A percentile compares a stretch with the other conserved stretches of the same genome.
phyloP scores from a whole-genome alignment of 1,284 basidiomycete genomes.

The Melampsora larici-populina region DNA sequence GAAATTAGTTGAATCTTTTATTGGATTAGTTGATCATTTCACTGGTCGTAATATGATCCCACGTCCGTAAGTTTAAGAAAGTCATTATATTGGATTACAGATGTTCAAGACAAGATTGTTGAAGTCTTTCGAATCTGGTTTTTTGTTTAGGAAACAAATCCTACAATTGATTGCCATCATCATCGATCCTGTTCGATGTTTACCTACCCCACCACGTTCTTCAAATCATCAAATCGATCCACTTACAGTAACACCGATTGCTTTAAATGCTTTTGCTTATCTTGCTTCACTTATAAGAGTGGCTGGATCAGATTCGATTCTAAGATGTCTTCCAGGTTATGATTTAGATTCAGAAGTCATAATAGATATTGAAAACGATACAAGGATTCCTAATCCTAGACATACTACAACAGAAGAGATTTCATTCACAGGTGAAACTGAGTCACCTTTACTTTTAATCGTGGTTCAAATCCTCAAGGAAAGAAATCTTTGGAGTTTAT shows the following conservation, averaged over 20 bases:
- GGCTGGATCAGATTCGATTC: constrained; percentile 7
- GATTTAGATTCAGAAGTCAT: constrained; percentile 6
- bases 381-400: neutral
- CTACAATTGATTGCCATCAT: constrained; percentile 24
- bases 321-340: constrained; percentile 26
- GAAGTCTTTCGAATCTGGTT: neutral
- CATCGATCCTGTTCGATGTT: neutral
- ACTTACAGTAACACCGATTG: neutral
- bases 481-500: constrained; percentile 11
- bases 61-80: neutral
- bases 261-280: constrained; percentile 14
- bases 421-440: neutral
- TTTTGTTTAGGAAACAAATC: constrained; percentile 26
- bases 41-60: constrained; percentile 29
- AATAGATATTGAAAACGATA: neutral
- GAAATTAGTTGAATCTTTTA: constrained; percentile 17
- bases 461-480: neutral
- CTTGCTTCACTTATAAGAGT: constrained; percentile 15
- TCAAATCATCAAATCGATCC: constrained; percentile 2
- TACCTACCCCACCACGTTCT: neutral
- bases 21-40: constrained; percentile 24
- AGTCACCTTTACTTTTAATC: neutral
- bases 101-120: neutral
- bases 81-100: neutral
- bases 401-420: neutral